Evolutionary conservation across 2,329 filamentous ascomycete species (phyloP).

Genomic region (Raffaelea ambrosiae): DNA sequence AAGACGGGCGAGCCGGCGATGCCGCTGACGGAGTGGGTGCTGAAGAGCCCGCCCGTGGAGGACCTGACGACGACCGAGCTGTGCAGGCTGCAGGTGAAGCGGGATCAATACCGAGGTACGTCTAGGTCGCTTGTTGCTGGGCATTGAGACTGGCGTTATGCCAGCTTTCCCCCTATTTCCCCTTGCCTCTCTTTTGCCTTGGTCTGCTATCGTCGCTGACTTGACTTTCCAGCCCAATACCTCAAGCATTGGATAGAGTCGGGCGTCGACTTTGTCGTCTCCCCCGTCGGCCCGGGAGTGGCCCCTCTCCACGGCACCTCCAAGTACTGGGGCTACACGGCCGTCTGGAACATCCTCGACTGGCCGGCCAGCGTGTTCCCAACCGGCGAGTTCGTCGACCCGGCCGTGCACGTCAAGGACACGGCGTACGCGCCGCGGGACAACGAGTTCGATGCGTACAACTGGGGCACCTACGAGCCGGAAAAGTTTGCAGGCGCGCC

Average conservation of each 20-base stretch:
- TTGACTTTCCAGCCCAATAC: background rate
- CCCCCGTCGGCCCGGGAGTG: background rate
- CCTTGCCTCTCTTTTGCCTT: too few species aligned
- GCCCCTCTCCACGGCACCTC: background rate
- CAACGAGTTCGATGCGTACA: too few species aligned
- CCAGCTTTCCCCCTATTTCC: too few species aligned
- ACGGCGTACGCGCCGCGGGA: too few species aligned
- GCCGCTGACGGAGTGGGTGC: background rate
- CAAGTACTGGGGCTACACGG: slow-evolving; percentile 4
- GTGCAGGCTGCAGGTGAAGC: too few species aligned
- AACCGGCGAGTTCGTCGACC: too few species aligned
- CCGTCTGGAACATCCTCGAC: slow-evolving; percentile 9
- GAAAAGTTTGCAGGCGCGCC: too few species aligned
- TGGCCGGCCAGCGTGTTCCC: background rate
- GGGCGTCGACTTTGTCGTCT: slow-evolving; percentile 4
- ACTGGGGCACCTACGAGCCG: too few species aligned
- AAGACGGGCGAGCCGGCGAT: background rate
- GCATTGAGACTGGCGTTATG: too few species aligned
- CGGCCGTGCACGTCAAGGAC: background rate
- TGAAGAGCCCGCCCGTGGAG: background rate
- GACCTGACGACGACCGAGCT: background rate
- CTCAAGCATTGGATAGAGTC: background rate
- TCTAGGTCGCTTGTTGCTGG: too few species aligned
- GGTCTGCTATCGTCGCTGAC: too few species aligned
- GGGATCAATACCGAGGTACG: too few species aligned